A percentile compares a stretch with the other conserved stretches of the same genome.
Conservation (phyloP, 208 protist genomes). For the Porcisia deanei region DNA sequence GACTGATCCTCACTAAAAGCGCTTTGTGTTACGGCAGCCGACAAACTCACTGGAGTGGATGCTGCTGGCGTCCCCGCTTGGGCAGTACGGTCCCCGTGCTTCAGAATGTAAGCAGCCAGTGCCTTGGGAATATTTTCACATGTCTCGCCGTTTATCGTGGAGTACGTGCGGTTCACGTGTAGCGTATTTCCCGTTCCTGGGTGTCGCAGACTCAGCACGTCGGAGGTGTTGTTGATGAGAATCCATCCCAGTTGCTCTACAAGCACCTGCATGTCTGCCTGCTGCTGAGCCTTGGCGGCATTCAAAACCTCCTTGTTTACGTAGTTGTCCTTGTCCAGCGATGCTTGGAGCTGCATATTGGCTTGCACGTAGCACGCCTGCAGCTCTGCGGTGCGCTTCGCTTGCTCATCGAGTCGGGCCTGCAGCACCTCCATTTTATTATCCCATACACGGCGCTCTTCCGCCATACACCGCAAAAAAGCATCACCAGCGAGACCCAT, state of each 20-base stretch:
- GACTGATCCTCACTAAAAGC: neutral
- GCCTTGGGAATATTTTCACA: slow-evolving; percentile 23
- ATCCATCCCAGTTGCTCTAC: slow-evolving; percentile 26
- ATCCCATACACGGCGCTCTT: slow-evolving; percentile 15
- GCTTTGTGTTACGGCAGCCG: neutral
- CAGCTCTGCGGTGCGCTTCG: slow-evolving; percentile 7
- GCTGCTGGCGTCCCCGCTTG: neutral
- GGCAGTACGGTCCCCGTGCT: neutral
- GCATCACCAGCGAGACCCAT: slow-evolving; percentile 12
- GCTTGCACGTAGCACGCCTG: slow-evolving; percentile 22
- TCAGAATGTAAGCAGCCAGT: slow-evolving; percentile 27
- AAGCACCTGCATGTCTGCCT: slow-evolving; percentile 7
- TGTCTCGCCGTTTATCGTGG: slow-evolving; percentile 23
- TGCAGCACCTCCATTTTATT: slow-evolving; percentile 5
- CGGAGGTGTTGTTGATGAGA: slow-evolving; percentile 23
- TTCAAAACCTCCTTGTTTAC: slow-evolving; percentile 15
- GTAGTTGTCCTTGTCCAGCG: slow-evolving; percentile 22
- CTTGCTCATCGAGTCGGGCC: slow-evolving; percentile 1
- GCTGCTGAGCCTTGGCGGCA: slow-evolving; percentile 23
- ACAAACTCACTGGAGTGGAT: too few species aligned
- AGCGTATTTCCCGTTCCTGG: slow-evolving; percentile 19
- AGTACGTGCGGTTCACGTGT: slow-evolving; percentile 28
- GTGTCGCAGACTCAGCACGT: slow-evolving; percentile 32
- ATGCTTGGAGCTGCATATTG: slow-evolving; percentile 18
- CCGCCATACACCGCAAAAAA: slow-evolving; percentile 5